A percentile compares a stretch with the other conserved stretches of the same genome.
Conservation (phyloP, 1,139 yeast species). For the Lodderomyces orthopsilosis region DNA sequence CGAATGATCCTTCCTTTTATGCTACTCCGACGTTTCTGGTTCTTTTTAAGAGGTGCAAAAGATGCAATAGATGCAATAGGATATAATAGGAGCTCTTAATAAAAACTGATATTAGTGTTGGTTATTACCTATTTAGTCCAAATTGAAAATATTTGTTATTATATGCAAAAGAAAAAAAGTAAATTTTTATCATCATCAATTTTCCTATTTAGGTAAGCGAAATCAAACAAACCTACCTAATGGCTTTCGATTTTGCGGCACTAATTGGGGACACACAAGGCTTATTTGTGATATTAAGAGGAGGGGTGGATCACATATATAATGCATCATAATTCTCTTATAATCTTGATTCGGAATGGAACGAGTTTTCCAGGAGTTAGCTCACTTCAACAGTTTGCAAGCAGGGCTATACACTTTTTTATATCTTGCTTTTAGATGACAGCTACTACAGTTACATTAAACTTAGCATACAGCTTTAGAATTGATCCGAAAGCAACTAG, state of each 20-base stretch:
- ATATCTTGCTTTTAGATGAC: too few relatives aligned
- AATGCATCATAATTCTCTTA: background rate
- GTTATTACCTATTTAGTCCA: background rate
- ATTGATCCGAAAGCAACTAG: conserved; percentile 24
- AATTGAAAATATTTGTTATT: background rate
- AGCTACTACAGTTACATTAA: conserved; percentile 18
- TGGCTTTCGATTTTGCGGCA: too few relatives aligned
- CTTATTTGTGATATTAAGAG: background rate
- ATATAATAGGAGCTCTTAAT: too few relatives aligned
- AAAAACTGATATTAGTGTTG: too few relatives aligned
- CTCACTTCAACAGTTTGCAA: background rate
- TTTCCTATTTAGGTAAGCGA: background rate
- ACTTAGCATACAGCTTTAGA: conserved; percentile 38
- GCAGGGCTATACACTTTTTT: too few relatives aligned
- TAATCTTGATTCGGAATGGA: background rate
- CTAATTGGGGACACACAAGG: too few relatives aligned
- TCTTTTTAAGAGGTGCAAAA: too few relatives aligned
- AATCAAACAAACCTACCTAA: background rate
- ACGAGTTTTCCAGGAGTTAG: too few relatives aligned
- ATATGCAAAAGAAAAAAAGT: background rate
- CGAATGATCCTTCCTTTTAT: background rate
- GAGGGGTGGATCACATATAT: background rate
- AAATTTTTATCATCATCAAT: background rate
- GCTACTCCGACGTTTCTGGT: too few relatives aligned
- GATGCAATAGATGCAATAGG: too few relatives aligned